Base-by-base conservation (phyloP, 2,329 filamentous ascomycete genomes). In the Bipolaris oryzae region DNA sequence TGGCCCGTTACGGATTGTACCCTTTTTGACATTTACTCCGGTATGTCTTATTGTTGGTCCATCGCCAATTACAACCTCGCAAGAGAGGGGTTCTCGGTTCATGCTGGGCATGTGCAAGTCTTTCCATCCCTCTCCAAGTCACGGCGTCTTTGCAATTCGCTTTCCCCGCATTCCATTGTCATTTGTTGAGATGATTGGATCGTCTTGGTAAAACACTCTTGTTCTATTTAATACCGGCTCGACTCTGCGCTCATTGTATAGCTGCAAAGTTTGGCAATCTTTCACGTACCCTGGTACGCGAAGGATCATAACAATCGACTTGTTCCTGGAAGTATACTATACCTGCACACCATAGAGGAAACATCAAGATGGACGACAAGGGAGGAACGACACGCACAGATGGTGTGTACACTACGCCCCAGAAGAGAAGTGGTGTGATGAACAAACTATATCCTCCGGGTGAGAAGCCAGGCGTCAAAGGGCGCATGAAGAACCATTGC, bases 401-500 rank as follows among this genome's bases (percentile, higher is more conserved):
- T 41, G 62, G 71, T 56, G 62, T 67, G 11, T 60, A 62, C 38
- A 59, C 45, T 4, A 31, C 61, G 21, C 55, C 64, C 9, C 67
- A 59, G 15, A 71, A 63, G 57, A 68, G 63, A 56, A 60, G 71
- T 34, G 72, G 73, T 25, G 39, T 76, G 7, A 51, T 74, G 21
- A 73, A 73, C 53, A 74, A 66, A 37, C 54, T 76, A 10, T 76
- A 74, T 48, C 72, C 72, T 35, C 72, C 72, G 16, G 72, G 73
- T 1, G 63, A 67, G 9, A 68, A 63, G 53, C 70, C 71, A 41
- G 71, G 70, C 45, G 71, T 64, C 15, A 69, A 68, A 31, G 64
- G 66, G 1, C 64, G 73, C 13, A 60, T 75, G 49, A 75, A 73
- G 63, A 75, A 74, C 50, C 74, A 76, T 52, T 75, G 69, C 60